Base-by-base conservation (phyloP, 805 yeast genomes). In the Candida hungchunana region DNA sequence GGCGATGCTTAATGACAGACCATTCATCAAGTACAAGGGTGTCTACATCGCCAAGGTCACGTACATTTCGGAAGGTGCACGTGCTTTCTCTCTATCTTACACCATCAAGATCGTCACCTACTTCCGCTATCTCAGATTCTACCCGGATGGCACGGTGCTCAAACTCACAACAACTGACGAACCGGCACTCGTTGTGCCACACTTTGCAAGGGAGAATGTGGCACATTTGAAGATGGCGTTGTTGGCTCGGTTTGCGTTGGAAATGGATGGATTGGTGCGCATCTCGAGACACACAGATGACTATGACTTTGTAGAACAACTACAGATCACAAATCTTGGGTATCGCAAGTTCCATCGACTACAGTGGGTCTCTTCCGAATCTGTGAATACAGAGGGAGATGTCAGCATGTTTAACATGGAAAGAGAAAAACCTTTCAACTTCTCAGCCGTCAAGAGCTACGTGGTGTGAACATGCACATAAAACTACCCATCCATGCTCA, bases 31-130 rank as follows among this genome's bases (percentile, higher is more conserved):
- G 51, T 85, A 75, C 56, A 67, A 77, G 36, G 98, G 98, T 2
- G 70, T 87, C 14, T 90, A 90, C 50, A 83, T 90, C 16, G 79
- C 95, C 49, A 83, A 80, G 14, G 84, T 89, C 34, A 83, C 83
- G 42, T 89, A 88, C 59, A 74, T 82, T 47, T 72, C 95, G 36
- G 87, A 84, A 51, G 97, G 97, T 24, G 81, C 84, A 3, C 70
- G 79, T 34, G 71, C 77, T 7, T 84, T 76, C 45, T 73, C 79
- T 29, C 74, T 84, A 1, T 66, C 67, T 20, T 70, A 83, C 6
- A 96, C 96, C 2, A 75, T 84, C 15, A 77, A 85, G 47, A 77
- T 87, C 55, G 83, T 90, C 26, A 85, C 96, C 0, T 90, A 90
- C 54, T 90, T 86, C 55, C 65, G 98, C 44, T 93, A 88, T 57